Conservation (phyloP, 2,329 filamentous ascomycete species). For the Triangularia verruculosa region DNA sequence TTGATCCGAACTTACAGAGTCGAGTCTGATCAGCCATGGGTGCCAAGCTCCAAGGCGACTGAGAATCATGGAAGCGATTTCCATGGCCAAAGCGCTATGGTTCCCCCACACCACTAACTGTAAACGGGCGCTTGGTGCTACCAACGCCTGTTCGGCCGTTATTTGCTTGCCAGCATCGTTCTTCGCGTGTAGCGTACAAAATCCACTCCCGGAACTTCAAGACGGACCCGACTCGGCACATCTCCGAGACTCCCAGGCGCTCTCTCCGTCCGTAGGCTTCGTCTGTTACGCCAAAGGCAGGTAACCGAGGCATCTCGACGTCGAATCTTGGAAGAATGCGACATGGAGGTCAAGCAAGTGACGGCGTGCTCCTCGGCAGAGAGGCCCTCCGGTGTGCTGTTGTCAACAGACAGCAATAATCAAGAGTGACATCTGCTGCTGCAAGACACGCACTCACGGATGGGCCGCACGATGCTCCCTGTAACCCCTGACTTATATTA, state of each 20-base stretch:
- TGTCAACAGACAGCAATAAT: background rate
- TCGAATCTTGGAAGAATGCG: background rate
- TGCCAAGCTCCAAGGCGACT: background rate
- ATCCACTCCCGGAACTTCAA: background rate
- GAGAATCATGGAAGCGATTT: background rate
- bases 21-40: constrained; percentile 7
- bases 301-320: constrained; percentile 1
- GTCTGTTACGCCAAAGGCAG: background rate
- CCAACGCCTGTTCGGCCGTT: constrained; percentile 10
- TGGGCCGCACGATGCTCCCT: constrained; percentile 3
- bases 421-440: background rate
- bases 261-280: background rate
- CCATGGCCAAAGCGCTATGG: constrained; percentile 3
- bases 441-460: background rate
- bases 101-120: background rate
- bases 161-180: background rate
- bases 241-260: constrained; percentile 12
- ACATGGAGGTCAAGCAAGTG: background rate
- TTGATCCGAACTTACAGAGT: constrained; percentile 3
- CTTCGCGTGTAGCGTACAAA: background rate
- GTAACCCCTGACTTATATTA: constrained; percentile 26
- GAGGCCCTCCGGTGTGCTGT: background rate
- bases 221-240: constrained; percentile 14
- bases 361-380: background rate
- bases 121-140: constrained; percentile 3